Percentiles rank a stretch among this genome's conserved stretches.
Evolutionary conservation across 148 eudicot genomes (phyloP).

Genomic region (Salicornia ramosissima): DNA sequence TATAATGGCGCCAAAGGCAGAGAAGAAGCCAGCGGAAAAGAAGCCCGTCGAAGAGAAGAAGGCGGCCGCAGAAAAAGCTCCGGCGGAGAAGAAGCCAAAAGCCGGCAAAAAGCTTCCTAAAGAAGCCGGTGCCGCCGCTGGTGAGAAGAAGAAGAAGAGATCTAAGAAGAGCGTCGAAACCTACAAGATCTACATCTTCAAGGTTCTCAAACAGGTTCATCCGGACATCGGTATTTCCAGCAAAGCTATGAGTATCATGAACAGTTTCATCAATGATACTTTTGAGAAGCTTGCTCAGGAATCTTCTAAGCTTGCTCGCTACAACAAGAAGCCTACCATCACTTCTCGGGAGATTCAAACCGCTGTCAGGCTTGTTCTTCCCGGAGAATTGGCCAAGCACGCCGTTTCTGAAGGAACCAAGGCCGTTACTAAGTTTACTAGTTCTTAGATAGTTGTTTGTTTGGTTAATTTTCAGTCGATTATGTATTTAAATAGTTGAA

Average conservation of each 20-base stretch:
- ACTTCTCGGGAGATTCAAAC: slow-evolving; percentile 49
- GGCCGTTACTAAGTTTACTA: slow-evolving; percentile 46
- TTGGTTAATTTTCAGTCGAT: not conserved
- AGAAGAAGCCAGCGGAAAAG: slow-evolving; percentile 46
- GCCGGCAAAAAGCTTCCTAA: slow-evolving; percentile 53
- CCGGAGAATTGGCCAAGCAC: slow-evolving; percentile 46
- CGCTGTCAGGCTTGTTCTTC: slow-evolving; percentile 44
- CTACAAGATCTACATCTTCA: slow-evolving; percentile 63
- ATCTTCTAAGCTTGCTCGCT: slow-evolving; percentile 36
- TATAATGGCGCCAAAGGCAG: slow-evolving; percentile 41
- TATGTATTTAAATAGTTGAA: not conserved
- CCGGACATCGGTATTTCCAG: slow-evolving; percentile 56
- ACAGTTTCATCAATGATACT: slow-evolving; percentile 50
- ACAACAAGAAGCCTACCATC: slow-evolving; percentile 51
- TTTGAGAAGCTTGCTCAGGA: slow-evolving; percentile 48
- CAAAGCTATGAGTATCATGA: slow-evolving; percentile 59
- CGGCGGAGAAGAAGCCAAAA: slow-evolving; percentile 50
- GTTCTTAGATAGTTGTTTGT: slow-evolving; percentile 14
- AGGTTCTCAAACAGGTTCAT: slow-evolving; percentile 51
- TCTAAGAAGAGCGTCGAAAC: slow-evolving; percentile 50
- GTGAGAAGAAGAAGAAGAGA: slow-evolving; percentile 55
- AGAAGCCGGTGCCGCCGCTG: slow-evolving; percentile 39
- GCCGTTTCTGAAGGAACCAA: slow-evolving; percentile 48
- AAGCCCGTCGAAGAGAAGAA: slow-evolving; percentile 40
- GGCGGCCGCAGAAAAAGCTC: slow-evolving; percentile 37